phyloP scores from a whole-genome alignment of 176 grass and related monocot genomes.

The Rhynchospora pubera region DNA sequence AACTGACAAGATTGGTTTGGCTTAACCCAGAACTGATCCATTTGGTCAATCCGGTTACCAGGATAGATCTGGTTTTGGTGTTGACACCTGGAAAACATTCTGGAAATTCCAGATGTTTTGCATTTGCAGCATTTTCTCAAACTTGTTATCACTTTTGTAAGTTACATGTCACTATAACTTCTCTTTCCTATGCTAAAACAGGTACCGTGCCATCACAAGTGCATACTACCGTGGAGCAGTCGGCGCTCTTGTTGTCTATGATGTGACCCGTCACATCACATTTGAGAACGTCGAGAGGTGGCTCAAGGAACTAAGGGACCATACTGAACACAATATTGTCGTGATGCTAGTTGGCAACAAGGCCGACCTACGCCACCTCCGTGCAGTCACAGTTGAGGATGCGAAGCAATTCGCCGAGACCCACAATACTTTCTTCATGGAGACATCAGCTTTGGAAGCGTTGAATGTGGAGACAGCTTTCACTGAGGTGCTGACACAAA shows the following conservation, averaged over 20 bases:
- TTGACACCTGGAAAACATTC: neutral
- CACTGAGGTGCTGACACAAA: slow-evolving; percentile 34
- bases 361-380: slow-evolving; percentile 33
- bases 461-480: slow-evolving; percentile 36
- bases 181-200: neutral
- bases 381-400: slow-evolving; percentile 30
- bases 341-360: slow-evolving; percentile 40
- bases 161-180: neutral
- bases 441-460: slow-evolving; percentile 33
- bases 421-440: slow-evolving; percentile 34
- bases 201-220: slow-evolving; percentile 40
- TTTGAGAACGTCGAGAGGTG: slow-evolving; percentile 34
- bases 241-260: slow-evolving; percentile 36
- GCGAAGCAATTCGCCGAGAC: slow-evolving; percentile 31
- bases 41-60: neutral
- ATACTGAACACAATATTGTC: slow-evolving; percentile 35
- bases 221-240: slow-evolving; percentile 41
- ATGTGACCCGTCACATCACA: slow-evolving; percentile 35
- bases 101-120: neutral
- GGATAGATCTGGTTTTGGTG: neutral
- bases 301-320: slow-evolving; percentile 31
- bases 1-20: neutral
- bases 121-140: neutral
- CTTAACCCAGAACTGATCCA: neutral
- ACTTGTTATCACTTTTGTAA: neutral